Conservation (phyloP, 768 basidiomycete genomes). For the Tricholomella constricta region DNA sequence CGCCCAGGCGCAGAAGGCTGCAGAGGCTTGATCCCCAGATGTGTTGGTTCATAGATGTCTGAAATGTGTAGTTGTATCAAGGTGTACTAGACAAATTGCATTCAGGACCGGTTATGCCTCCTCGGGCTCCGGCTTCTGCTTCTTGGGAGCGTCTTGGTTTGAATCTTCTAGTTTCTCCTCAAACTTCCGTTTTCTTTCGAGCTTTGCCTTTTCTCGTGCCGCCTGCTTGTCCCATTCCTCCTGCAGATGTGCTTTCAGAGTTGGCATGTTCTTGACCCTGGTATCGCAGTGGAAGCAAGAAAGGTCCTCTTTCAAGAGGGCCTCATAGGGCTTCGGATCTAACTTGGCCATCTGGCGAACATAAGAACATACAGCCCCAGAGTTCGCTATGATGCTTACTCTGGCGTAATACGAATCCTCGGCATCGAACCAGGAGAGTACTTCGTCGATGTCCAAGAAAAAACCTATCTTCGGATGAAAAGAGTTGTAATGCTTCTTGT, state of each 20-base stretch:
- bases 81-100: too few relatives aligned
- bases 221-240: constrained; percentile 65
- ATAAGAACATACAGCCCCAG: neutral
- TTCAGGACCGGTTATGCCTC: too few relatives aligned
- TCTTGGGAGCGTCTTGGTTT: constrained; percentile 13
- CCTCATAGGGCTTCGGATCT: constrained; percentile 56
- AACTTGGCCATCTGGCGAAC: constrained; percentile 52
- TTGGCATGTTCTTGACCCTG: constrained; percentile 69
- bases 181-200: constrained; percentile 43
- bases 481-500: constrained; percentile 90
- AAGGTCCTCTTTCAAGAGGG: constrained; percentile 66
- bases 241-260: constrained; percentile 73
- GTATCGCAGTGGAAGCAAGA: constrained; percentile 71
- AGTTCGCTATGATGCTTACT: constrained; percentile 36
- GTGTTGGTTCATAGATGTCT: neutral
- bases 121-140: constrained; percentile 1
- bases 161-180: constrained; percentile 22
- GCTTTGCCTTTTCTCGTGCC: constrained; percentile 41
- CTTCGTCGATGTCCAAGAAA: constrained; percentile 76
- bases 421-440: constrained; percentile 81
- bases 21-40: neutral
- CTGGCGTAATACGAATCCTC: constrained; percentile 53
- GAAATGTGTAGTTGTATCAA: too few relatives aligned
- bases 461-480: constrained; percentile 86
- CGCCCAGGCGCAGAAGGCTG: constrained; percentile 19